Evolutionary conservation across 768 basidiomycete species (phyloP).

Genomic region (Leccinum rimulosum): DNA sequence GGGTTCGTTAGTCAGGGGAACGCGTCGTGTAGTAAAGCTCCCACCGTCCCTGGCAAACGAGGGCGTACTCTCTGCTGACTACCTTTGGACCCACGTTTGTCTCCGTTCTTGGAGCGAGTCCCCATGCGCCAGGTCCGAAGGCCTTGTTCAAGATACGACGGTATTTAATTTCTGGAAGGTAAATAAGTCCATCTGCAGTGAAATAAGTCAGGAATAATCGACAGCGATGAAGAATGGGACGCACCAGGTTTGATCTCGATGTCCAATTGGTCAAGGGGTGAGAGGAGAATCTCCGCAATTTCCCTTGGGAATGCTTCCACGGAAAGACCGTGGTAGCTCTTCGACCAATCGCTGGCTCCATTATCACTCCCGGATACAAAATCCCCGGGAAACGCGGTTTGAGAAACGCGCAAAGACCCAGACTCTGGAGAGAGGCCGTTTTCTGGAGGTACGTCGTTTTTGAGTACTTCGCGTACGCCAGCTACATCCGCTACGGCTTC

Average conservation of each 20-base stretch:
- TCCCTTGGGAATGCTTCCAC: slow-evolving; percentile 75
- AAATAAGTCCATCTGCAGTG: slow-evolving; percentile 79
- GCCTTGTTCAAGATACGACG: slow-evolving; percentile 87
- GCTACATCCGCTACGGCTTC: slow-evolving; percentile 21
- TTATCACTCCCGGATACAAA: slow-evolving; percentile 21
- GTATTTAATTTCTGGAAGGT: slow-evolving; percentile 97
- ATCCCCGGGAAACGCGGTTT: slow-evolving; percentile 29
- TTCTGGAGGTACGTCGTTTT: slow-evolving; percentile 18
- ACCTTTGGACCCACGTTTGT: slow-evolving; percentile 85
- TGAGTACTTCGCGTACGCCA: slow-evolving; percentile 12
- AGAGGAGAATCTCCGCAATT: slow-evolving; percentile 65
- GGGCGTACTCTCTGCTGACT: slow-evolving; percentile 91
- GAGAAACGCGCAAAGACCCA: slow-evolving; percentile 10
- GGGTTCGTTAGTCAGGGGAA: neutral
- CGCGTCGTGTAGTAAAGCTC: slow-evolving; percentile 17
- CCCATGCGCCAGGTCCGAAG: slow-evolving; percentile 97
- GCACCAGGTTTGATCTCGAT: slow-evolving; percentile 93
- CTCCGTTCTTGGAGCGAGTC: slow-evolving; percentile 89
- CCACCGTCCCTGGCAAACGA: slow-evolving; percentile 89
- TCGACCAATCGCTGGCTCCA: slow-evolving; percentile 75
- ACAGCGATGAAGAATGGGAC: slow-evolving; percentile 15
- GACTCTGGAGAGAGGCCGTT: slow-evolving; percentile 9
- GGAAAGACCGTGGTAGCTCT: slow-evolving; percentile 80
- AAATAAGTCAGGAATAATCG: neutral
- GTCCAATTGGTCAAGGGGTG: slow-evolving; percentile 72